Conservation (phyloP, 495 filamentous ascomycete genomes). For the Xylaria venustula region DNA sequence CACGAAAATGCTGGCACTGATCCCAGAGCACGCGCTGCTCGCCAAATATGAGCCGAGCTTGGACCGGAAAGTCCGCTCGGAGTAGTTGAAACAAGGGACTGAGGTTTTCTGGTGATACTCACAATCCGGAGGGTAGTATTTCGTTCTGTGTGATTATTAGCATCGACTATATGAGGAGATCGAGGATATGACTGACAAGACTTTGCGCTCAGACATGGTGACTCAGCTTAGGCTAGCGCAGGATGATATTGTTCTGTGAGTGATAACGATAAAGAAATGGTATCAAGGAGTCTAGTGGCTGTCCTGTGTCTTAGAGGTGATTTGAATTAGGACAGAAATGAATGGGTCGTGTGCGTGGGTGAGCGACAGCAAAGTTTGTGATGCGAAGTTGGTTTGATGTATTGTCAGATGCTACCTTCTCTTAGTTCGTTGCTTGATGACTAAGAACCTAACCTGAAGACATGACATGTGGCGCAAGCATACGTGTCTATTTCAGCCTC, state of each 20-base stretch:
- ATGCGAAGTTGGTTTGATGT: background rate
- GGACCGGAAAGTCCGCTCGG: too few species aligned
- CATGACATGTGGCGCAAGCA: background rate
- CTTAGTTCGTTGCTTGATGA: background rate
- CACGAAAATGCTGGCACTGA: too few species aligned
- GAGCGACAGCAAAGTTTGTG: background rate
- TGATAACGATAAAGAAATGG: too few species aligned
- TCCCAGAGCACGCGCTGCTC: background rate
- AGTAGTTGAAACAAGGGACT: background rate
- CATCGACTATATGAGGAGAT: slow-evolving; percentile 6
- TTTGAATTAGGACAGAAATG: background rate
- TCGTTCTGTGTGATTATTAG: slow-evolving; percentile 29
- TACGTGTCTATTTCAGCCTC: slow-evolving; percentile 8
- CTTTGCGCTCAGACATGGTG: slow-evolving; percentile 92
- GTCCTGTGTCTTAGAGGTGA: too few species aligned
- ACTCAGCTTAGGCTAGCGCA: background rate
- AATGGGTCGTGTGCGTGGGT: background rate
- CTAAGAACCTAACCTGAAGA: background rate
- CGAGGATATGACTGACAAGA: slow-evolving; percentile 45
- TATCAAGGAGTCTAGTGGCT: too few species aligned
- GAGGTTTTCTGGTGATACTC: background rate
- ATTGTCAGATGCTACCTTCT: background rate
- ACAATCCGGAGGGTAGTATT: slow-evolving; percentile 92
- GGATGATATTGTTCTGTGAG: background rate
- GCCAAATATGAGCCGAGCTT: too few species aligned